Evolutionary conservation across 352 stramenopile species (phyloP), one percentile per base, ranked within the genome.

Genomic region (Thalassiosira exigua): DNA sequence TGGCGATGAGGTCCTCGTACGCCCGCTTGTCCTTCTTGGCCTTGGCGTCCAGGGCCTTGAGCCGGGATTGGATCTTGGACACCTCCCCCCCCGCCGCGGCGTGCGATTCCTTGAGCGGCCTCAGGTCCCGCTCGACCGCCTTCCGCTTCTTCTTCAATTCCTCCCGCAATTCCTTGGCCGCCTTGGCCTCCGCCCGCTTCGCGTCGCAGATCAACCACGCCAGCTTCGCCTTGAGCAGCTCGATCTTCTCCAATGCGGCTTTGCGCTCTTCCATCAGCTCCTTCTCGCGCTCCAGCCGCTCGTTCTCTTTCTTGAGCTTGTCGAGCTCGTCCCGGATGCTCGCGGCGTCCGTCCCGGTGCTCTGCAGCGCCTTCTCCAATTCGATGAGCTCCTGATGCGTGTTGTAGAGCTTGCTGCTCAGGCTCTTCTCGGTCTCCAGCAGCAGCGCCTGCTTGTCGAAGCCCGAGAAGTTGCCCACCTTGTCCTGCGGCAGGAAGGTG

Each of bases 401-500:
- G 12, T 85, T 54, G 62, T 92, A 90, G 1, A 90, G 64, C 0
- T 51, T 48, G 0, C 41, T 64, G 12, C 58, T 80, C 0, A 93
- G 41, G 30, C 79, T 79, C 52, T 94, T 93, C 70, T 94, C 87
- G n/a, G 89, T 96, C 58, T 95, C 85, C 1, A 87, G 52, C 3
- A 96, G 64, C 2, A 95, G 76, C 12, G 92, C 60, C 52, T 91
- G 57, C 24, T 82, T 77, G 51, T 89, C 67, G 57, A 95, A 90
- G 24, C 82, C 84, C 22, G 82, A 91, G 57, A 96, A 96, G 48
- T 79, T 88, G 21, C 89, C 85, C 12, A 97, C 97, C 81, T 97
- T 97, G 75, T 99, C 97, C 82, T 99, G 97, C 1, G 97, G 97
- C 22, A 99, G 81, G 73, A 99, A 99, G 50, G 98, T 98, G 68